Conservation (phyloP, 768 basidiomycete species). For the Serendipita sp. region DNA sequence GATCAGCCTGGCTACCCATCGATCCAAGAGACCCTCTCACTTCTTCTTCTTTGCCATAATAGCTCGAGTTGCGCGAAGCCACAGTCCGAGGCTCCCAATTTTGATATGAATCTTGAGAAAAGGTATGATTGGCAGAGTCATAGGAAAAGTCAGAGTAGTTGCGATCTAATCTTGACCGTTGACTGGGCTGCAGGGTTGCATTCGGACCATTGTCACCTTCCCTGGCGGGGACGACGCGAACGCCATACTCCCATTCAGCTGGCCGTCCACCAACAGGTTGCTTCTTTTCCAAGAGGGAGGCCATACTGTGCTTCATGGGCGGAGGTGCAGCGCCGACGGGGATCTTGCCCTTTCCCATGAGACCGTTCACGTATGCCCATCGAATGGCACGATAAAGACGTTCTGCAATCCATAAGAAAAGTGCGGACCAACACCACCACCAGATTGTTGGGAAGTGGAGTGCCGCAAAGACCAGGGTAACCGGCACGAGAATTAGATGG, state of each 20-base stretch:
- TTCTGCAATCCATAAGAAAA: constrained; percentile 46
- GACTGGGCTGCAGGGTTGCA: not conserved
- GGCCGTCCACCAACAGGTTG: not conserved
- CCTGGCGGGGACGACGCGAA: not conserved
- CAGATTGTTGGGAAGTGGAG: constrained; percentile 50
- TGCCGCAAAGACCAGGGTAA: constrained; percentile 42
- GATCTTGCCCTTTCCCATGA: constrained; percentile 19
- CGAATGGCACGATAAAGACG: constrained; percentile 37
- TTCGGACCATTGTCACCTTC: not conserved
- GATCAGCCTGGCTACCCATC: constrained; percentile 7
- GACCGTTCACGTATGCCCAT: constrained; percentile 45
- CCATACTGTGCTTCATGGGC: not conserved
- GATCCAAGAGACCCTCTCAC: not conserved
- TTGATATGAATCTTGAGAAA: not conserved
- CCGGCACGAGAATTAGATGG: constrained; percentile 46
- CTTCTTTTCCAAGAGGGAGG: not conserved
- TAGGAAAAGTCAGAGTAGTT: not conserved
- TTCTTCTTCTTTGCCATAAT: not conserved
- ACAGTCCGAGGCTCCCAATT: not conserved
- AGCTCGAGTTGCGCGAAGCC: not conserved
- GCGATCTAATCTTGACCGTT: not conserved
- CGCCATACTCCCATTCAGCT: not conserved
- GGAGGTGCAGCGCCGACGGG: constrained; percentile 12
- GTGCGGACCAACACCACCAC: constrained; percentile 53
- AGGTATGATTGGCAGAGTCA: not conserved